Evolutionary conservation across 176 grass and related monocot genomes (phyloP).

Genomic region (Hsuehochloa calcarea): DNA sequence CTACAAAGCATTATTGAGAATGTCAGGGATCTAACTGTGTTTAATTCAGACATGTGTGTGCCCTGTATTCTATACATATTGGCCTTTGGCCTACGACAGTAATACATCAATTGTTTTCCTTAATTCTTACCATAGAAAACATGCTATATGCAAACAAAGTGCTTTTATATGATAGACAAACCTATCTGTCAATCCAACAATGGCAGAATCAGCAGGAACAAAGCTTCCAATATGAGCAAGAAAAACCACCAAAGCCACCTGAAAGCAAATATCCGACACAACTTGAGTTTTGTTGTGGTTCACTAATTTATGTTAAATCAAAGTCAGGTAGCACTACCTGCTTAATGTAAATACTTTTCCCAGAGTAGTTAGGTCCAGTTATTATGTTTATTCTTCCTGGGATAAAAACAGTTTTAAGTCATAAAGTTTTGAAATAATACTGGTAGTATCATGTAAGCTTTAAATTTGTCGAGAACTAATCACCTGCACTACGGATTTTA

Average conservation of each 20-base stretch:
- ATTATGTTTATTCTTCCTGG: conserved; percentile 95
- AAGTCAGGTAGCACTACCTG: conserved; percentile 60
- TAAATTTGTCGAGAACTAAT: conserved; percentile 24
- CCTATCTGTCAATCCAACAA: conserved; percentile 87
- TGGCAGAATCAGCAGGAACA: conserved; percentile 95
- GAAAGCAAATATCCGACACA: conserved; percentile 40
- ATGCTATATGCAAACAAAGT: background rate
- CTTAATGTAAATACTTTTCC: conserved; percentile 97
- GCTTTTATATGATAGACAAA: conserved; percentile 30
- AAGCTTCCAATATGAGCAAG: conserved; percentile 99
- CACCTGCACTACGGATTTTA: conserved; percentile 61
- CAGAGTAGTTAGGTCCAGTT: conserved; percentile 95
- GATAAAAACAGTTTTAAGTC: conserved; percentile 17
- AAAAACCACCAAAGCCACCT: conserved; percentile 97
- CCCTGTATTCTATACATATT: background rate
- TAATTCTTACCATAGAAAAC: background rate
- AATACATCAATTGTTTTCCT: background rate
- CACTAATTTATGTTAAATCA: background rate
- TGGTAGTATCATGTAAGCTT: background rate
- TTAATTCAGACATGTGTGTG: background rate
- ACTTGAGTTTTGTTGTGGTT: background rate
- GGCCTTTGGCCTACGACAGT: conserved; percentile 1
- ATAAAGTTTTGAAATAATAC: background rate
- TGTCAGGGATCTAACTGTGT: conserved; percentile 16
- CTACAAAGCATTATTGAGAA: conserved; percentile 40